Percentiles rank a stretch among this genome's conserved stretches.
Evolutionary conservation across 768 basidiomycete species (phyloP).

Genomic region (Leucocoprinus birnbaumii): DNA sequence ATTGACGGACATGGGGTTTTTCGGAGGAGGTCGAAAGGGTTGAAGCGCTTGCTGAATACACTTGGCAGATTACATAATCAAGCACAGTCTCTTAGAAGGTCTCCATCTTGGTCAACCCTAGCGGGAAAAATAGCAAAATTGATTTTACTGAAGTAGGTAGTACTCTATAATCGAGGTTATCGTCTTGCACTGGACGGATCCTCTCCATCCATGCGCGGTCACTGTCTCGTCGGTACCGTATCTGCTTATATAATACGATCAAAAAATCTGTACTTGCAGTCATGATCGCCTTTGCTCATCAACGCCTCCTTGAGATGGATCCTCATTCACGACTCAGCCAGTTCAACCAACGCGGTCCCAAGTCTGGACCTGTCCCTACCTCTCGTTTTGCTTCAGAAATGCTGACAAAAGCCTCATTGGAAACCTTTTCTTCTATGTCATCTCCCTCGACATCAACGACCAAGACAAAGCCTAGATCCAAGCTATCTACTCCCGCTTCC

Average conservation of each 20-base stretch:
- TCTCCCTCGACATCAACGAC: constrained; percentile 41
- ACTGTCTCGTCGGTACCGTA: no score
- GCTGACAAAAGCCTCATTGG: constrained; percentile 15
- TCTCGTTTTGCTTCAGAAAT: constrained; percentile 43
- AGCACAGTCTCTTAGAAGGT: no score
- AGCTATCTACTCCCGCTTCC: constrained; percentile 23
- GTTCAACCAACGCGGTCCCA: constrained; percentile 72
- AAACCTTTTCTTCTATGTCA: constrained; percentile 20
- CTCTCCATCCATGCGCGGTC: no score
- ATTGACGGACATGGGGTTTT: constrained; percentile 49
- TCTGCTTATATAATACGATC: constrained; percentile 22
- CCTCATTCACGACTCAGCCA: constrained; percentile 74
- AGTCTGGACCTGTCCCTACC: constrained; percentile 52
- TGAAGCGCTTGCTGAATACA: background rate
- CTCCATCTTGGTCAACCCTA: no score
- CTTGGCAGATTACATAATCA: constrained; percentile 3
- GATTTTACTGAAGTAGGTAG: background rate
- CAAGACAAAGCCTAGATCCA: constrained; percentile 31
- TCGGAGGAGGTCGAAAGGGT: constrained; percentile 10
- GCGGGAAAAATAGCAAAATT: no score
- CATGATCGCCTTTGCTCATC: background rate
- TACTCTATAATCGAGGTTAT: no score
- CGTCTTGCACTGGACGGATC: no score
- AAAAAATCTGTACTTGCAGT: constrained; percentile 5
- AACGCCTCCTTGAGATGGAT: constrained; percentile 47